Conservation (phyloP, 768 basidiomycete genomes). For the Panaeolus papilionaceus region DNA sequence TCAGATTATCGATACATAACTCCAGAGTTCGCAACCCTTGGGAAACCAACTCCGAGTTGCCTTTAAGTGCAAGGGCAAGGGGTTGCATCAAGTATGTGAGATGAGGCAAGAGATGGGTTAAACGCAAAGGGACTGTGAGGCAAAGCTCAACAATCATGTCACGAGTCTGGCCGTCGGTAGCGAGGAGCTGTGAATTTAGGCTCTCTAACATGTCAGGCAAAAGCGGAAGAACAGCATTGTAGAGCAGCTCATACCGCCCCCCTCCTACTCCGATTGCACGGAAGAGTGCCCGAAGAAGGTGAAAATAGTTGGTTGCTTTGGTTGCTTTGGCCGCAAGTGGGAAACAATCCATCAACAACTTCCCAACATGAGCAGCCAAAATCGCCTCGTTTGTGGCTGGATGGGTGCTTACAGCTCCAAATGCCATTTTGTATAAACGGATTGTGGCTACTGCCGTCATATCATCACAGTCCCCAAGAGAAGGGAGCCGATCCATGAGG, state of each 20-base stretch:
- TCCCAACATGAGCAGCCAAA: slow-evolving; percentile 90
- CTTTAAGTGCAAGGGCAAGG: slow-evolving; percentile 87
- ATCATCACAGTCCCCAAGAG: slow-evolving; percentile 87
- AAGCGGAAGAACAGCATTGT: slow-evolving; percentile 95
- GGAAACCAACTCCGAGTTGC: slow-evolving; percentile 87
- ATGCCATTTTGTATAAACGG: slow-evolving; percentile 95
- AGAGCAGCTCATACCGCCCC: slow-evolving; percentile 91
- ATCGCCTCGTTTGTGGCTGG: slow-evolving; percentile 87
- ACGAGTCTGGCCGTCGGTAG: slow-evolving; percentile 80
- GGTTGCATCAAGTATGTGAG: slow-evolving; percentile 97
- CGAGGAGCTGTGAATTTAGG: slow-evolving; percentile 86
- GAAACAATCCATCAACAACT: slow-evolving; percentile 96
- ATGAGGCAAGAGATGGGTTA: slow-evolving; percentile 96
- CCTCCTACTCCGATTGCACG: slow-evolving; percentile 91
- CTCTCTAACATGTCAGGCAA: slow-evolving; percentile 97
- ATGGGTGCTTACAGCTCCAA: slow-evolving; percentile 80
- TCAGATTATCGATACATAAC: slow-evolving; percentile 98
- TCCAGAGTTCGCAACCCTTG: slow-evolving; percentile 97
- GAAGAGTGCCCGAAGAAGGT: slow-evolving; percentile 90
- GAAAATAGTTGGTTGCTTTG: slow-evolving; percentile 92
- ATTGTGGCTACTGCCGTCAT: slow-evolving; percentile 84
- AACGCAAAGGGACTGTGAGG: slow-evolving; percentile 92
- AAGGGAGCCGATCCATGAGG: slow-evolving; percentile 80
- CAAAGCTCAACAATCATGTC: slow-evolving; percentile 98
- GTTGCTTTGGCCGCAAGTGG: slow-evolving; percentile 90